These are phyloP conservation scores for Nakazawaea wickerhamii DNA, from an alignment of 805 yeast genomes.

Conservation along the genomic window DNA sequence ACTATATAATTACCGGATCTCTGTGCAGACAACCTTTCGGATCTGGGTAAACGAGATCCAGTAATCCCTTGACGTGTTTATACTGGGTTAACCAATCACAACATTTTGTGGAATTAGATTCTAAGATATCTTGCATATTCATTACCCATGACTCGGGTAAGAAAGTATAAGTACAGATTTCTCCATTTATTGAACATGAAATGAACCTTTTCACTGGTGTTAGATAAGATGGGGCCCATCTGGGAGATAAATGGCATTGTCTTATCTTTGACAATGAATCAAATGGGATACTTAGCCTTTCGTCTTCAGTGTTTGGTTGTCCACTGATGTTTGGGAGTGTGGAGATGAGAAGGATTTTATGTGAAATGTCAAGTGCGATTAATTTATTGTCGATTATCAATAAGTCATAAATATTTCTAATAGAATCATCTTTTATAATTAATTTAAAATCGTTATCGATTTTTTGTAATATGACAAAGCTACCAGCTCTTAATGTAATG, in stretches of 20 bases:
- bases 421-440: constrained; percentile 13
- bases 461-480: constrained; percentile 17
- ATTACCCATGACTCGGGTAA: constrained; percentile 12
- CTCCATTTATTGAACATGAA: constrained; percentile 35
- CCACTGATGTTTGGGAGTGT: constrained; percentile 3
- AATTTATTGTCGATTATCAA: constrained; percentile 16
- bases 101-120: not conserved
- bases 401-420: constrained; percentile 19
- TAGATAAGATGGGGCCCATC: constrained; percentile 23
- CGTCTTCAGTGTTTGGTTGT: constrained; percentile 12
- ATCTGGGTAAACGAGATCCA: too few species aligned
- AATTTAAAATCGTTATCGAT: constrained; percentile 14
- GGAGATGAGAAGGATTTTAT: constrained; percentile 14
- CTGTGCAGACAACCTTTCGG: too few species aligned
- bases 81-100: constrained; percentile 52
- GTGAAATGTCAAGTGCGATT: constrained; percentile 19
- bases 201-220: constrained; percentile 17
- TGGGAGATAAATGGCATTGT: constrained; percentile 24
- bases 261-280: constrained; percentile 27
- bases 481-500: constrained; percentile 6
- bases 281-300: too few species aligned
- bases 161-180: constrained; percentile 24
- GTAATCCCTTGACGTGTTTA: too few species aligned
- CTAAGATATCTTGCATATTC: not conserved
- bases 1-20: too few species aligned